Conservation (phyloP, 2,329 filamentous ascomycete genomes). For the Cladorrhinum sp. region DNA sequence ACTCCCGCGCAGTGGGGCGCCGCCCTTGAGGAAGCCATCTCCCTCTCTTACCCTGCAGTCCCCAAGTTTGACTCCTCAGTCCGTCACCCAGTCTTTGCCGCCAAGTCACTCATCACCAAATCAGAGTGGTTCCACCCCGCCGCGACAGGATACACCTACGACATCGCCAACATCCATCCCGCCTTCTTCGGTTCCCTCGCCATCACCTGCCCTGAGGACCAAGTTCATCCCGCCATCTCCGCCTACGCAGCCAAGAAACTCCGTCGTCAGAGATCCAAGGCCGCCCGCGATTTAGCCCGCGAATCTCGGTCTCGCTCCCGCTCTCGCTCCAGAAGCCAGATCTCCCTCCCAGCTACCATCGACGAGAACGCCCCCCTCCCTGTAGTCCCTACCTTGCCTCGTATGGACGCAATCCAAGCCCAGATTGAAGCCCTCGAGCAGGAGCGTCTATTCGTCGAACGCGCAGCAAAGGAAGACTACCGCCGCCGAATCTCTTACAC, state of each 20-base stretch:
- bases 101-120: conserved; percentile 25
- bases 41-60: conserved; percentile 31
- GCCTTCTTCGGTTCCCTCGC: conserved; percentile 33
- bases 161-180: conserved; percentile 32
- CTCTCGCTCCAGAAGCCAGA: conserved; percentile 15
- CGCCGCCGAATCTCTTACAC: conserved; percentile 17
- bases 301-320: conserved; percentile 15
- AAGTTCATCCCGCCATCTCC: conserved; percentile 29
- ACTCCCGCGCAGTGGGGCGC: conserved; percentile 34
- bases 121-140: conserved; percentile 32
- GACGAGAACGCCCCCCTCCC: conserved; percentile 1
- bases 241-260: conserved; percentile 19
- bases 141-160: conserved; percentile 32
- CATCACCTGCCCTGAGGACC: conserved; percentile 22
- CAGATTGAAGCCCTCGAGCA: conserved; percentile 35
- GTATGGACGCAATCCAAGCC: conserved; percentile 26
- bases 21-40: conserved; percentile 38
- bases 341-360: conserved; percentile 11
- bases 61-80: conserved; percentile 31
- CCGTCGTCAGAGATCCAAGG: conserved; percentile 15
- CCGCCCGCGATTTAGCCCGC: conserved; percentile 8
- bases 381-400: neutral
- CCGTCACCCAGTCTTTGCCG: conserved; percentile 36
- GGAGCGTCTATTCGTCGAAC: conserved; percentile 31
- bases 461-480: conserved; percentile 23